A percentile compares a stretch with the other conserved stretches of the same genome.
These are phyloP conservation scores for Termitomyces sp. DNA, from an alignment of 768 basidiomycete genomes.

Conservation along the genomic window DNA sequence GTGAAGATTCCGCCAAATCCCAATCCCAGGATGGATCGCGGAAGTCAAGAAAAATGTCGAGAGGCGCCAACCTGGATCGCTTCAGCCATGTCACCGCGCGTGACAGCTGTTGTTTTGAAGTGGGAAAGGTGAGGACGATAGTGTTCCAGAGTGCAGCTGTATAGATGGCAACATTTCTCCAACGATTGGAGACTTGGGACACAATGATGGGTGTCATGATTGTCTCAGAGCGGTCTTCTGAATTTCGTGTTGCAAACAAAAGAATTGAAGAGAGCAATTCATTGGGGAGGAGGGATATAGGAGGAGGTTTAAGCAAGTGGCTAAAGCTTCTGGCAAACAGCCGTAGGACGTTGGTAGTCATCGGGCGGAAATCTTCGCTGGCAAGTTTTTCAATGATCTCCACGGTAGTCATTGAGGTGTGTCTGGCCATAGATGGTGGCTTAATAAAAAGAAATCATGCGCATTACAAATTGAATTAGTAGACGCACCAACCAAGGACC, in stretches of 20 bases:
- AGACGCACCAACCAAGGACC: slow-evolving; percentile 3
- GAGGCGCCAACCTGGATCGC: slow-evolving; percentile 45
- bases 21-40: slow-evolving; percentile 59
- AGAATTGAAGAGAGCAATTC: slow-evolving; percentile 39
- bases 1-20: slow-evolving; percentile 43
- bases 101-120: slow-evolving; percentile 33
- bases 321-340: slow-evolving; percentile 15
- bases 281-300: slow-evolving; percentile 28
- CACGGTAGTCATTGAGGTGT: slow-evolving; percentile 2
- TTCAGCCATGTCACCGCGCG: slow-evolving; percentile 37
- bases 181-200: slow-evolving; percentile 49
- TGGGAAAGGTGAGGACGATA: slow-evolving; percentile 46
- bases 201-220: slow-evolving; percentile 31
- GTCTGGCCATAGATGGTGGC: not conserved
- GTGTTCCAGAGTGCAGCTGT: slow-evolving; percentile 50
- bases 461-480: not conserved
- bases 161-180: slow-evolving; percentile 47
- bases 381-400: slow-evolving; percentile 16
- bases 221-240: slow-evolving; percentile 24
- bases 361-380: slow-evolving; percentile 15
- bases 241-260: slow-evolving; percentile 24
- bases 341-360: slow-evolving; percentile 18
- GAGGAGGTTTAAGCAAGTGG: slow-evolving; percentile 7
- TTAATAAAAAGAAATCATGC: not conserved
- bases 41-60: slow-evolving; percentile 56